These are phyloP conservation scores for Crithidia fasciculata DNA, from an alignment of 208 protist genomes.

Conservation along the genomic window DNA sequence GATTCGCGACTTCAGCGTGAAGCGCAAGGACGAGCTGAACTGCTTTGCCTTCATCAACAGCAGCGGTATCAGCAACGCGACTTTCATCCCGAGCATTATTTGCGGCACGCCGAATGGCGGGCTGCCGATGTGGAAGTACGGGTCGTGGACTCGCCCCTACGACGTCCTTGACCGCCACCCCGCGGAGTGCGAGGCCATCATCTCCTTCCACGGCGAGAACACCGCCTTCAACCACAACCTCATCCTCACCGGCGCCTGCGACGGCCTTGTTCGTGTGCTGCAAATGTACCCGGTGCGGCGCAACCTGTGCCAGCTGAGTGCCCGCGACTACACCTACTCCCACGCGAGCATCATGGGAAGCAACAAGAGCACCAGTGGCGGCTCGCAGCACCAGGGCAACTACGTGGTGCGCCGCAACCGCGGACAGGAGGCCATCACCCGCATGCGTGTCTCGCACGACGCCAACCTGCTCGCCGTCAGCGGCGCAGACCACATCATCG, in stretches of 20 bases:
- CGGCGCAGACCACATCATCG: conserved; percentile 81
- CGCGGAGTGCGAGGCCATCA: conserved; percentile 82
- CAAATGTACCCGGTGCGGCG: conserved; percentile 89
- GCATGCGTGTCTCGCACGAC: conserved; percentile 82
- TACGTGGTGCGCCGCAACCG: conserved; percentile 55
- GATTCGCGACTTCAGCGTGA: conserved; percentile 84
- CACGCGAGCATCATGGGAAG: conserved; percentile 61
- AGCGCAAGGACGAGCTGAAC: conserved; percentile 86
- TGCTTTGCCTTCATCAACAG: conserved; percentile 92
- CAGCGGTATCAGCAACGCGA: conserved; percentile 65
- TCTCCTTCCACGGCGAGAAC: conserved; percentile 85
- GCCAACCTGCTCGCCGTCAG: conserved; percentile 77
- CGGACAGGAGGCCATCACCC: conserved; percentile 74
- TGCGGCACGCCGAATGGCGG: conserved; percentile 81
- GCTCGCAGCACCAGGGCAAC: conserved; percentile 35
- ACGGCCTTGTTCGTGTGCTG: conserved; percentile 86
- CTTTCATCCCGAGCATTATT: conserved; percentile 88
- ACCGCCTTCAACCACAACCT: conserved; percentile 90
- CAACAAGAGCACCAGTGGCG: conserved; percentile 33
- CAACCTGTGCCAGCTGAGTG: conserved; percentile 87
- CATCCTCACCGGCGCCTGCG: conserved; percentile 86
- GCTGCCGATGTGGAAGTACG: conserved; percentile 90
- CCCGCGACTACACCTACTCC: conserved; percentile 85
- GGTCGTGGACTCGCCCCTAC: conserved; percentile 87
- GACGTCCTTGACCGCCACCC: conserved; percentile 83